Base-by-base conservation (phyloP, 2,329 filamentous ascomycete genomes). In the Diaporthe sp. region DNA sequence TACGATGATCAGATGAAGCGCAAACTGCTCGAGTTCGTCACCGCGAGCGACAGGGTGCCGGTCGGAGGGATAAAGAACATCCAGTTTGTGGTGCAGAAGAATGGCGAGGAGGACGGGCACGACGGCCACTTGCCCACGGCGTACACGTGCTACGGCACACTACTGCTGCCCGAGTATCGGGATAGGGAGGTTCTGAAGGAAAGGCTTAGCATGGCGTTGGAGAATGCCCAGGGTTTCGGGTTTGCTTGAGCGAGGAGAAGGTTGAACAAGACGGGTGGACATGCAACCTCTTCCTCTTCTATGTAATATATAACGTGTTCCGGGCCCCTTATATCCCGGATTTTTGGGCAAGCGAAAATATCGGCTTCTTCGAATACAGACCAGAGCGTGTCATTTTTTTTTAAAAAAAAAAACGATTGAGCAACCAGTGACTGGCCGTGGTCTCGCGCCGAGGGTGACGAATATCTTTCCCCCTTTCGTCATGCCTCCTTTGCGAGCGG, bases 211-310 rank as follows among this genome's bases (percentile, higher is more conserved):
- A 92, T 97, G 87, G 97, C 97, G 70, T 86, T 99, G 80, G 91
- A 96, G 84, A 97, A 98, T 83, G 92, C 93, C 10, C 92, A 94
- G 80, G 96, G 97, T 0, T 98, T 98, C 85, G 97, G 96, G 30
- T 94, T 94, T 86, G 92, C 93, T 55, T 37, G 22, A 58, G 30
- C 9, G 44, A 15, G 27, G 39, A n/a, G 32, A 12, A 22, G 39
- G 7, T 4, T 4, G 35, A 13, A 37, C 27, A 42, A 70, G 51
- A 13, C n/a, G 17, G 25, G 13, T 15, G 56, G 69, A 50, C 12
- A 30, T 66, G 42, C 13, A 32, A 53, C 17, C 50, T 51, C 51
- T 59, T 50, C 47, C 32, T 27, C 19, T 22, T 68, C 32, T 51
- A 8, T 47, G 44, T 68, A 68, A 13, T 39, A 68, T 39, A 68